Evolutionary conservation across 2,329 filamentous ascomycete species (phyloP).

Genomic region (Trichoderma citrinoviride): DNA sequence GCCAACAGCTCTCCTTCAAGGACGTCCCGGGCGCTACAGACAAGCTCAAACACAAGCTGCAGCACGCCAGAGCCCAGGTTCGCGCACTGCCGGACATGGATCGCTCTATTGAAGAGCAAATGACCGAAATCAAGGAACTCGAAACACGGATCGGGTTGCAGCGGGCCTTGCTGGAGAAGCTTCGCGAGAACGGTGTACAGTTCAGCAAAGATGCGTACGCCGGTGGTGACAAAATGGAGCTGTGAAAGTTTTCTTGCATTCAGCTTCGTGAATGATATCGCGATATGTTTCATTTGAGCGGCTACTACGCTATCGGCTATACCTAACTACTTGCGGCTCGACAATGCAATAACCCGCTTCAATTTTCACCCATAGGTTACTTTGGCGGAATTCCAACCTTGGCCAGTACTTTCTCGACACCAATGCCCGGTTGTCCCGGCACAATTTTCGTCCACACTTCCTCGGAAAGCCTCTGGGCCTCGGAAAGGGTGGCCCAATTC

Average conservation of each 20-base stretch:
- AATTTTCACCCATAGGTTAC: neutral
- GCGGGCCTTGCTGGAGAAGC: slow-evolving; percentile 52
- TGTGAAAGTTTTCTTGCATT: slow-evolving; percentile 27
- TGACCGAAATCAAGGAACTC: slow-evolving; percentile 65
- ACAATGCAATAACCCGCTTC: neutral
- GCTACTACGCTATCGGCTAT: neutral
- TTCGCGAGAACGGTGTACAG: slow-evolving; percentile 49
- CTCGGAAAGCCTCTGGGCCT: slow-evolving; percentile 57
- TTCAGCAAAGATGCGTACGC: slow-evolving; percentile 33
- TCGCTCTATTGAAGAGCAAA: slow-evolving; percentile 64
- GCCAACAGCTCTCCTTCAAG: slow-evolving; percentile 55
- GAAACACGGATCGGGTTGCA: slow-evolving; percentile 63
- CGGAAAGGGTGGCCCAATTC: slow-evolving; percentile 74
- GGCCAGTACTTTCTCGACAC: slow-evolving; percentile 63
- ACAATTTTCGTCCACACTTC: slow-evolving; percentile 68
- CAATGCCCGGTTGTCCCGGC: slow-evolving; percentile 59
- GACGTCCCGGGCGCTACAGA: slow-evolving; percentile 77
- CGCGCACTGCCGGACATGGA: slow-evolving; percentile 67
- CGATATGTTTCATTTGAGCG: neutral
- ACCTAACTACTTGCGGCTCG: neutral
- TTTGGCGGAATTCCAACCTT: slow-evolving; percentile 43
- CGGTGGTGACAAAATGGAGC: slow-evolving; percentile 42
- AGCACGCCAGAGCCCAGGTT: slow-evolving; percentile 68
- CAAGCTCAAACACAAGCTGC: slow-evolving; percentile 76
- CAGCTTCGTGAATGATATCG: neutral